Evolutionary conservation across 192 early-diverging fungal genomes (phyloP), one percentile per base, ranked within the genome.

Genomic region (Paraglomus occultum): DNA sequence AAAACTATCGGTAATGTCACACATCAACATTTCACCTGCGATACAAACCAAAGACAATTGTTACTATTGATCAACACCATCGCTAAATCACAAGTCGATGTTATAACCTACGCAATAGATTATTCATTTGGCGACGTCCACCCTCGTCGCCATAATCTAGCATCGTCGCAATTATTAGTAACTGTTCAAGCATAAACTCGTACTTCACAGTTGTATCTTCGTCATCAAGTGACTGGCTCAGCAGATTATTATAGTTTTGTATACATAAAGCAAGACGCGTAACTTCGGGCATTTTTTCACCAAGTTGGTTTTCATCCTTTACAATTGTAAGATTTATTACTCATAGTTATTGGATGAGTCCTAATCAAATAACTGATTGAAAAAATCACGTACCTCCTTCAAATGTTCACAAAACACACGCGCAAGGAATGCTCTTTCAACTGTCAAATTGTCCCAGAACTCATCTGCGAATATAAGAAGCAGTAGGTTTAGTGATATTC

Each of bases 61-160:
- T 45, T 68, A 18, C 5, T 3, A 23, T n/a, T 0, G 17, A 45
- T 20, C n/a, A 15, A 42, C n/a, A n/a, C 50, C 1, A 20, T 49
- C 38, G 15, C 2, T 61, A 43, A 52, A 49, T 55, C 17, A 45
- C 8, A 15, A 8, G 9, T 11, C 11, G 20, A 52, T 17, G 51
- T 7, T 20, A 6, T 14, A 17, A 75, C 81, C 74, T 83, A 90
- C 93, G 88, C 67, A 94, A 76, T 58, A 89, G 75, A 31, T 80
- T 84, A 73, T 90, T 85, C 81, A 97, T 89, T 74, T 87, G 79
- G 18, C 93, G 86, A 42, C 94, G 84, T 6, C 94, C 94, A 62
- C 91, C 83, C 83, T 97, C 95, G 75, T 97, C 95, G 23, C 87
- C 86, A 70, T 93, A 97, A 50, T 95, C 94, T 14, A 91, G 80